A percentile compares a stretch with the other conserved stretches of the same genome.
These are phyloP conservation scores for Globisporangium paddicum DNA, from an alignment of 352 stramenopile species.

Conservation along the genomic window DNA sequence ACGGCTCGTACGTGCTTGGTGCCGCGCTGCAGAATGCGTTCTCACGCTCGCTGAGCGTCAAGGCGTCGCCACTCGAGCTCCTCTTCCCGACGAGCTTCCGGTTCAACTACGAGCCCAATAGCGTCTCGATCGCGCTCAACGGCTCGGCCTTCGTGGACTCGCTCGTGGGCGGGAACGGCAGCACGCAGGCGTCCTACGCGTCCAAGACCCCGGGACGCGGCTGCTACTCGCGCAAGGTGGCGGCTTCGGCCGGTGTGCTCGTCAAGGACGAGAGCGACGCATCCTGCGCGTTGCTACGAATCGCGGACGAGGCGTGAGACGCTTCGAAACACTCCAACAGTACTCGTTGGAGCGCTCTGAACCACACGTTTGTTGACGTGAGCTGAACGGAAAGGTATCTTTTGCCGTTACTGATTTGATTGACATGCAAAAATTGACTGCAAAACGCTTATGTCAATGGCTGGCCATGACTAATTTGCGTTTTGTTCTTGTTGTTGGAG, in stretches of 20 bases:
- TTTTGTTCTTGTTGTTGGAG: not conserved
- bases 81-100: conserved; percentile 19
- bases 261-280: conserved; percentile 18
- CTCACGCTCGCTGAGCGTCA: conserved; percentile 16
- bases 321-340: not conserved
- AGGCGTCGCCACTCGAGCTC: conserved; percentile 15
- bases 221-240: conserved; percentile 29
- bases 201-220: conserved; percentile 18
- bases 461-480: no score
- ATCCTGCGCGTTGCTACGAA: not conserved
- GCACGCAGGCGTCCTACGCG: conserved; percentile 18
- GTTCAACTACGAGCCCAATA: conserved; percentile 18
- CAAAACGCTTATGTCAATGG: conserved; percentile 1
- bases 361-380: not conserved
- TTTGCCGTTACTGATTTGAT: not conserved
- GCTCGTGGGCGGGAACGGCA: conserved; percentile 32
- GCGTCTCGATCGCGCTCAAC: conserved; percentile 24
- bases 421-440: not conserved
- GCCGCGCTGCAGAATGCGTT: conserved; percentile 44
- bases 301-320: not conserved
- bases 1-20: conserved; percentile 35
- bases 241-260: conserved; percentile 14
- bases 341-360: not conserved
- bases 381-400: not conserved
- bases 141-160: conserved; percentile 28